Percentiles rank a stretch among this genome's conserved stretches.
Conservation (phyloP, 305 asterid genomes). For the Coffea humblotiana region DNA sequence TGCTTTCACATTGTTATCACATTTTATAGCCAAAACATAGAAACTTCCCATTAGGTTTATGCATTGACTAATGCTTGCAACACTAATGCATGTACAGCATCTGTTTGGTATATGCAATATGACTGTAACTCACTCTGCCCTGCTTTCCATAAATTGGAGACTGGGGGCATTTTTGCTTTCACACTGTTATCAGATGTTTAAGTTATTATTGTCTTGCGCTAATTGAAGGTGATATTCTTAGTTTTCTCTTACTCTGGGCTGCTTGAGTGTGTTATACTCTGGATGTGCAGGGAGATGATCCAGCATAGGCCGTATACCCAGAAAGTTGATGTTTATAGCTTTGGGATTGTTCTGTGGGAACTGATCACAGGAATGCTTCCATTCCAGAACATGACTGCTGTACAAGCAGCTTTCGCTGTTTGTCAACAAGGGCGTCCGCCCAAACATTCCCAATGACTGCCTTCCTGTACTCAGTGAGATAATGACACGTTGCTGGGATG, state of each 20-base stretch:
- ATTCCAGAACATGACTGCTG: slow-evolving; percentile 93
- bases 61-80: background rate
- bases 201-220: background rate
- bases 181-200: background rate
- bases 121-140: background rate
- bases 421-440: slow-evolving; percentile 93
- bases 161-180: background rate
- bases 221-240: background rate
- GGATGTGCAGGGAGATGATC: slow-evolving; percentile 84
- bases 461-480: slow-evolving; percentile 79
- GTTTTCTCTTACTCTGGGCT: slow-evolving; percentile 6
- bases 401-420: slow-evolving; percentile 98
- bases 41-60: background rate
- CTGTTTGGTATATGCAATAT: background rate
- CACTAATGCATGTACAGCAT: background rate
- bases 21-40: background rate
- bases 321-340: slow-evolving; percentile 93
- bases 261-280: slow-evolving; percentile 23
- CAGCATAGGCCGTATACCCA: slow-evolving; percentile 95
- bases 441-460: slow-evolving; percentile 72
- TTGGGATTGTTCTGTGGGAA: slow-evolving; percentile 97
- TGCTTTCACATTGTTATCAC: background rate
- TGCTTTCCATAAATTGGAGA: background rate
- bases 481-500: slow-evolving; percentile 95
- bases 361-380: slow-evolving; percentile 94